phyloP scores from a whole-genome alignment of 2,329 filamentous ascomycete species.

The Plectosphaerella sp. region DNA sequence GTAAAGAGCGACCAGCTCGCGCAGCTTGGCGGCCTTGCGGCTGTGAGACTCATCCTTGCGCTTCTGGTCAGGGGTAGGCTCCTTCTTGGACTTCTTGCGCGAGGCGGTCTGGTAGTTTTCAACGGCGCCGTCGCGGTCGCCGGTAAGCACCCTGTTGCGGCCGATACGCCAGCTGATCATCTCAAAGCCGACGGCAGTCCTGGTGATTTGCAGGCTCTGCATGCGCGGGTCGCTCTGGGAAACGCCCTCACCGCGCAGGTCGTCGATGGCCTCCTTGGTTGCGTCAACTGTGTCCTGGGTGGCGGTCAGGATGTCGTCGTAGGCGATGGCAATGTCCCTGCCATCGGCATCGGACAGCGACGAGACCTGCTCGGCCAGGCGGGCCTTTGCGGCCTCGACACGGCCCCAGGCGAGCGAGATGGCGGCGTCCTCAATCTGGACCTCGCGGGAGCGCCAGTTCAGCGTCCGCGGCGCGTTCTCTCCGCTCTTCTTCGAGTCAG shows the following conservation, averaged over 20 bases:
- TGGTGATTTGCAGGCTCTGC: constrained; percentile 88
- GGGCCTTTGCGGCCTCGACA: constrained; percentile 51
- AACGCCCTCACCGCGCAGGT: constrained; percentile 77
- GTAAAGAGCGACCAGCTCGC: constrained; percentile 85
- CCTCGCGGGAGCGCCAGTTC: constrained; percentile 79
- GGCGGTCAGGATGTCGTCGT: constrained; percentile 84
- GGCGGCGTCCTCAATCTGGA: constrained; percentile 86
- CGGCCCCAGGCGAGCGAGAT: constrained; percentile 80
- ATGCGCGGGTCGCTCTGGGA: constrained; percentile 80
- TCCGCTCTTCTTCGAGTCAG: constrained; percentile 43
- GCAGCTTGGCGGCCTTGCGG: constrained; percentile 72
- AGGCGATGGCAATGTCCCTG: constrained; percentile 75
- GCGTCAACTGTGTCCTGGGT: constrained; percentile 94
- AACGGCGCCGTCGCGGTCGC: constrained; percentile 71
- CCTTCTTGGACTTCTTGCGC: constrained; percentile 49
- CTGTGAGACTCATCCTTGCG: constrained; percentile 63
- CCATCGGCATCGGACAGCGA: constrained; percentile 39
- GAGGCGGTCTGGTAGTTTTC: constrained; percentile 41
- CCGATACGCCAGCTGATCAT: constrained; percentile 94
- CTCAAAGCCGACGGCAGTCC: constrained; percentile 89
- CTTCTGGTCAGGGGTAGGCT: constrained; percentile 21
- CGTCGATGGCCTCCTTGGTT: constrained; percentile 88
- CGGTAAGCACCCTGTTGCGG: constrained; percentile 83
- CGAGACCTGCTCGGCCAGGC: constrained; percentile 42
- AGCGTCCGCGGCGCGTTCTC: constrained; percentile 67